Evolutionary conservation across 352 stramenopile genomes (phyloP), one percentile per base, ranked within the genome.

Genomic region (Phytophthora brassicae): DNA sequence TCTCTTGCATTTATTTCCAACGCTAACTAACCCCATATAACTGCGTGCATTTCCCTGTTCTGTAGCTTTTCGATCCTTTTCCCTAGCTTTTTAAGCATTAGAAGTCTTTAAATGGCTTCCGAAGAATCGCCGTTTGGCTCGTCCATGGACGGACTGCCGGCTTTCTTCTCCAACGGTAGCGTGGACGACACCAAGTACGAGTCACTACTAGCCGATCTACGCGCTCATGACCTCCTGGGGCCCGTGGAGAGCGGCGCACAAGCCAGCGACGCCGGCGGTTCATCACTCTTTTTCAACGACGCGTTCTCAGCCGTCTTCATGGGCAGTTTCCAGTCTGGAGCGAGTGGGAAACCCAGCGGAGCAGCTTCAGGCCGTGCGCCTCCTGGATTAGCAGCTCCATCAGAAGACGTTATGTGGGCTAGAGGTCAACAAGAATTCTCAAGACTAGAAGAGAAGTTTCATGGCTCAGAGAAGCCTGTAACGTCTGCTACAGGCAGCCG

Each of bases 101-200:
- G 23, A 58, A 26, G 43, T 35, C 26, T 31, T 31, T 8, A 31
- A 31, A 83, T 82, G 76, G 70, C 71, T 48, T 77, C 68, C 23
- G 68, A 77, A 57, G 64, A 72, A 31, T 68, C 77, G 64, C 72
- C 81, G n/a, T 74, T 73, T 42, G 65, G 52, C 47, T 54, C 72
- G 51, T 72, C 77, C 8, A 60, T 82, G 35, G 80, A 86, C 55
- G 75, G 66, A 4, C 59, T 93, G 17, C 79, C 84, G 39, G 77
- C 76, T 8, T 94, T 95, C 66, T 95, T 95, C 66, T 81, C 81
- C n/a, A 81, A 82, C 35, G 81, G 78, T 35, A 88, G 63, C 39
- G 84, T 92, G 43, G 84, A 94, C 64, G 86, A 95, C 70, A 84
- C 82, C 44, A 95, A 95, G 74, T 95, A 95, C 66, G 84, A 93